Base-by-base conservation (phyloP, 805 yeast genomes). In the Suhomyces kilbournensis region DNA sequence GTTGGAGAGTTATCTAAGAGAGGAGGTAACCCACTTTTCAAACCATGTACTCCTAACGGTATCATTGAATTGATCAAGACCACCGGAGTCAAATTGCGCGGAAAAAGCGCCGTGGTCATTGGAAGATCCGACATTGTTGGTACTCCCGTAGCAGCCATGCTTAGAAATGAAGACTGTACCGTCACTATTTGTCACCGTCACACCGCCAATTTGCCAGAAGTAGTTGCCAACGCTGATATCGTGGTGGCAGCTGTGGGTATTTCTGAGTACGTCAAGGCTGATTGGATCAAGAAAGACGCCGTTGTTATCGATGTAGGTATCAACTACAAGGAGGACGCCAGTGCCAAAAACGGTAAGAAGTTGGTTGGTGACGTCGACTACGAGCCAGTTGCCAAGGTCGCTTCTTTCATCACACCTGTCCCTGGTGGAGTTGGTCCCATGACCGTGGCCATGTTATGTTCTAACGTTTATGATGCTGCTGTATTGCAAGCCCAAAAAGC, bases 51-150 rank as follows among this genome's bases (percentile, higher is more conserved):
- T 26, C 99, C 99, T 51, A 84, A 86, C 71, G 99, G 99, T 53
- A 83, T 91, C 62, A 85, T 93, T 76, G 87, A 84, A 63, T 75
- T 93, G 63, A 77, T 93, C 63, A 82, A 86, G 60, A 79, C 85
- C 57, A 81, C 89, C 47, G 83, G 86, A 7, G 82, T 90, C 23
- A 71, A 75, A 30, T 72, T 91, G 53, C 68, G 81, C n/a, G 97
- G 97, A 52, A 82, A 89, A 61, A 80, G 80, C 56, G 96, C 96
- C 17, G 96, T 92, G 53, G 98, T 93, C 20, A 76, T 94, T 54
- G 98, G 99, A 50, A 83, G 98, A 67, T 88, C 96, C 19, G 97
- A 94, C 67, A 93, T 93, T 61, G 99, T 93, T 38, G 99, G 99
- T 52, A 84, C 88, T 47, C 99, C 99, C 39, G 91, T 92, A 12